Base-by-base conservation (phyloP, 1,284 basidiomycete genomes). In the Sanghuangporus weigelae region DNA sequence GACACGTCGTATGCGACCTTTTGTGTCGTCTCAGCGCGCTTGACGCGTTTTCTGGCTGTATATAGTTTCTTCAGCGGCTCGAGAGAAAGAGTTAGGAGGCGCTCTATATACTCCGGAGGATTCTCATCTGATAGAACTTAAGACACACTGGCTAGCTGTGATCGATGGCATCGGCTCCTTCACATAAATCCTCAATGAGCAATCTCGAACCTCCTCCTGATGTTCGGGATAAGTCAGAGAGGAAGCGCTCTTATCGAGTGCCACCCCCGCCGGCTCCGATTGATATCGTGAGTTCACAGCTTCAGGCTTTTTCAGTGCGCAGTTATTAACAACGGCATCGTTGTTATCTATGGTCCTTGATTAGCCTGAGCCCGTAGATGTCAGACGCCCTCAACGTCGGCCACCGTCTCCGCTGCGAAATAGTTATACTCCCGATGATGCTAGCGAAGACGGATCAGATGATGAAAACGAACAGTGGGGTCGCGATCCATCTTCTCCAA, bases 401-500 rank as follows among this genome's bases (percentile, higher is more conserved):
- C 65, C 68, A 8, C 67, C 67, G 42, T 69, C 68, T 5, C 68
- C 68, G 19, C 66, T 69, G 8, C 61, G 68, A n/a, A 69, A 69
- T 51, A 62, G 60, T 39, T 62, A 65, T 38, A 62, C 66, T 12
- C 56, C 63, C 31, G 66, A 67, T 39, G 57, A 63, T 10, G 56
- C 39, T 7, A 53, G 58, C 14, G 67, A 66, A 5, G 60, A 63
- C 4, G 49, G 49, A 16, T 67, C 65, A 39, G 64, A 62, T 19
- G 58, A 67, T 51, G 67, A 67, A 54, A 63, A 63, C 16, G 61
- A 60, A 51, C 69, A 74, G 31, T 80, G 82, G 75, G 74, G 74
- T 38, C 78, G 74, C n/a, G 73, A 83, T 58, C 82, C 86, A 0
- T 78, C 82, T 6, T 85, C 86, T 0, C 84, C 85, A 21, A 76